Conservation (phyloP, 805 yeast species). For the Lachancea mirantina region DNA sequence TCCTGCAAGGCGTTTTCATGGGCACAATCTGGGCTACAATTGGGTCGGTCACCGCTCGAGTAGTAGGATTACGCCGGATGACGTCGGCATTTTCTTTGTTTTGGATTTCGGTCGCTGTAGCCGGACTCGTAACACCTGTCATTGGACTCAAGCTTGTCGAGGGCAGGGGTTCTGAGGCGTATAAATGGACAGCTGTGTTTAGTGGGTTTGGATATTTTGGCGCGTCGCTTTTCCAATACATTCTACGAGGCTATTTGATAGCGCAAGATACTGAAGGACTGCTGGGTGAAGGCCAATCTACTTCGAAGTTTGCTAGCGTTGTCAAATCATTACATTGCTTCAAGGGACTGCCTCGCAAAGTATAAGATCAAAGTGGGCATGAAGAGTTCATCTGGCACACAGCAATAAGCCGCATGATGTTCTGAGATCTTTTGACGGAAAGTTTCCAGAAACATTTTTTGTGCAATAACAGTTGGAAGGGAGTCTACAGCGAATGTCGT, state of each 20-base stretch:
- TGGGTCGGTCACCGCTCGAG: constrained; percentile 44
- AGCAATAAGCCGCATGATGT: too few relatives aligned
- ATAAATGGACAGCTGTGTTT: constrained; percentile 48
- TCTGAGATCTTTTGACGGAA: too few relatives aligned
- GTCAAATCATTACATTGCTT: too few relatives aligned
- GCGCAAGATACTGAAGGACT: constrained; percentile 49
- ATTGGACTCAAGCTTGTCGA: constrained; percentile 43
- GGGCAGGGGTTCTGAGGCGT: constrained; percentile 35
- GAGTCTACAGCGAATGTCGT: too few relatives aligned
- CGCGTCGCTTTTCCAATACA: constrained; percentile 36
- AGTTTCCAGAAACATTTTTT: too few relatives aligned
- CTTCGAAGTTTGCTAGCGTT: too few relatives aligned
- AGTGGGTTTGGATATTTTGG: constrained; percentile 48
- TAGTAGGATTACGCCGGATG: constrained; percentile 47
- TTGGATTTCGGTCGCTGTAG: constrained; percentile 45
- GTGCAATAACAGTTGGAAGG: too few relatives aligned
- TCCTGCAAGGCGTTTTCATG: constrained; percentile 50
- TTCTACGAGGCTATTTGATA: constrained; percentile 49
- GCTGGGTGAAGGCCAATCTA: too few relatives aligned
- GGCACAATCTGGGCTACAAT: constrained; percentile 54
- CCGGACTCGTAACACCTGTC: constrained; percentile 52
- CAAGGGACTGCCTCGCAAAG: too few relatives aligned
- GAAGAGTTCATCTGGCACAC: too few relatives aligned
- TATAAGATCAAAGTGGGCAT: too few relatives aligned
- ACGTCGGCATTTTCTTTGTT: constrained; percentile 44